Conservation (phyloP, 2,329 filamentous ascomycete genomes). For the Aspergillus sp. region DNA sequence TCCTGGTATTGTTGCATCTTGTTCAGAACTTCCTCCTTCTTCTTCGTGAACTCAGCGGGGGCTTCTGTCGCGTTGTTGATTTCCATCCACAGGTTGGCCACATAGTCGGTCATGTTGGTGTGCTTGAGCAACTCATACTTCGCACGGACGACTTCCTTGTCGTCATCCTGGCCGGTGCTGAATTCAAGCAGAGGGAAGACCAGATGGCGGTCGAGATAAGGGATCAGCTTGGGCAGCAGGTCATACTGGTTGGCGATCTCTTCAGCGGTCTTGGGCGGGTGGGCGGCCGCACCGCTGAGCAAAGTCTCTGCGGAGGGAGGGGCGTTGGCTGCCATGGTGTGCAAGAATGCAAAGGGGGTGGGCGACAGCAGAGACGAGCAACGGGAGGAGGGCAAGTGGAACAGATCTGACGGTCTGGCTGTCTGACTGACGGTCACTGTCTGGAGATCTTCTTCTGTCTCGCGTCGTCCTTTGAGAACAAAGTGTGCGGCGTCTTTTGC, state of each 20-base stretch:
- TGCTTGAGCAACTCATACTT: slow-evolving; percentile 93
- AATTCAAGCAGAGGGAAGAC: slow-evolving; percentile 97
- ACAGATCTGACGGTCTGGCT: slow-evolving; percentile 1
- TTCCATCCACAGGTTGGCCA: slow-evolving; percentile 85
- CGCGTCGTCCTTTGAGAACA: neutral
- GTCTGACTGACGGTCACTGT: neutral
- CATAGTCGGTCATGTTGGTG: slow-evolving; percentile 99
- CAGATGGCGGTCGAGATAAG: slow-evolving; percentile 89
- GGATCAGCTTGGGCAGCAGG: slow-evolving; percentile 83
- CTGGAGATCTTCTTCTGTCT: too few species aligned
- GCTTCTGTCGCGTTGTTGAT: slow-evolving; percentile 73
- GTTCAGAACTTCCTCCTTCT: slow-evolving; percentile 82
- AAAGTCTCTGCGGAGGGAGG: slow-evolving; percentile 47
- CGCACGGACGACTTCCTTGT: slow-evolving; percentile 71
- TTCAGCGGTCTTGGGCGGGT: slow-evolving; percentile 35
- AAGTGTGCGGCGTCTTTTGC: slow-evolving; percentile 23
- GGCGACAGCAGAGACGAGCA: slow-evolving; percentile 12
- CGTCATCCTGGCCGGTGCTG: slow-evolving; percentile 73
- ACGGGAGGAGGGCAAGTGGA: slow-evolving; percentile 10
- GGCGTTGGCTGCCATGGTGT: slow-evolving; percentile 49
- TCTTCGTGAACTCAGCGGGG: slow-evolving; percentile 80
- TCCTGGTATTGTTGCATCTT: slow-evolving; percentile 79
- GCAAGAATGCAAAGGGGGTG: slow-evolving; percentile 8
- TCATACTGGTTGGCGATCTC: slow-evolving; percentile 68
- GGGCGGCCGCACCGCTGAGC: slow-evolving; percentile 45